A percentile compares a stretch with the other conserved stretches of the same genome.
phyloP scores from a whole-genome alignment of 805 yeast species.

The Ogataea dorogensis region DNA sequence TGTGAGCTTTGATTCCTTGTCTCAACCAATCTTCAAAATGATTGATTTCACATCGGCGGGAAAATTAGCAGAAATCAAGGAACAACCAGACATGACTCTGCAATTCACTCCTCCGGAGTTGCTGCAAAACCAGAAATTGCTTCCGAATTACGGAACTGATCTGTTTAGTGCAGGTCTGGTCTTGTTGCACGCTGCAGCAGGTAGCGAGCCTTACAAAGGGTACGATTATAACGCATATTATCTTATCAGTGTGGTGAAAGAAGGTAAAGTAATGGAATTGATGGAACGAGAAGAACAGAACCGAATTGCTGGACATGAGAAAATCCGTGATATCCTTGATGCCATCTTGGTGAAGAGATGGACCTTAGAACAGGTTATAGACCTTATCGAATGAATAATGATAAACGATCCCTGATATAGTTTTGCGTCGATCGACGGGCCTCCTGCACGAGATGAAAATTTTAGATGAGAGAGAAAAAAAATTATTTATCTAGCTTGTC shows the following conservation, averaged over 20 bases:
- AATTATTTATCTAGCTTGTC: slow-evolving; percentile 3
- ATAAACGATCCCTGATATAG: neutral
- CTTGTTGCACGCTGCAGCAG: slow-evolving; percentile 44
- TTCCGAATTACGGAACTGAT: slow-evolving; percentile 40
- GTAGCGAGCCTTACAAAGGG: slow-evolving; percentile 42
- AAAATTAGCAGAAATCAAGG: slow-evolving; percentile 19
- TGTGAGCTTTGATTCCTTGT: slow-evolving; percentile 25
- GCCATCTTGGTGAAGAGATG: slow-evolving; percentile 32
- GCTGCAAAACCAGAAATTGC: slow-evolving; percentile 22
- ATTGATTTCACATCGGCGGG: slow-evolving; percentile 48
- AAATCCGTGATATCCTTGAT: slow-evolving; percentile 24
- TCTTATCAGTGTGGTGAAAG: slow-evolving; percentile 34
- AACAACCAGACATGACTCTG: slow-evolving; percentile 36
- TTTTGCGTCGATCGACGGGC: slow-evolving; percentile 12
- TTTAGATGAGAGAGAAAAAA: slow-evolving; percentile 10
- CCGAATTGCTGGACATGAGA: slow-evolving; percentile 22
- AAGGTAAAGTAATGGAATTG: slow-evolving; percentile 34
- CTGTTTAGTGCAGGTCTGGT: slow-evolving; percentile 47
- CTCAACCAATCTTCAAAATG: slow-evolving; percentile 34
- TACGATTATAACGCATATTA: slow-evolving; percentile 31
- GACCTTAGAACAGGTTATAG: slow-evolving; percentile 21
- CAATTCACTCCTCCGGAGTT: slow-evolving; percentile 50
- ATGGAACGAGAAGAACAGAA: slow-evolving; percentile 27
- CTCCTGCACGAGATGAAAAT: too few relatives aligned
- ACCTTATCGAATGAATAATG: slow-evolving; percentile 4